Base-by-base conservation (phyloP, 192 early-diverging fungal genomes). In the Entomortierella beljakovae region DNA sequence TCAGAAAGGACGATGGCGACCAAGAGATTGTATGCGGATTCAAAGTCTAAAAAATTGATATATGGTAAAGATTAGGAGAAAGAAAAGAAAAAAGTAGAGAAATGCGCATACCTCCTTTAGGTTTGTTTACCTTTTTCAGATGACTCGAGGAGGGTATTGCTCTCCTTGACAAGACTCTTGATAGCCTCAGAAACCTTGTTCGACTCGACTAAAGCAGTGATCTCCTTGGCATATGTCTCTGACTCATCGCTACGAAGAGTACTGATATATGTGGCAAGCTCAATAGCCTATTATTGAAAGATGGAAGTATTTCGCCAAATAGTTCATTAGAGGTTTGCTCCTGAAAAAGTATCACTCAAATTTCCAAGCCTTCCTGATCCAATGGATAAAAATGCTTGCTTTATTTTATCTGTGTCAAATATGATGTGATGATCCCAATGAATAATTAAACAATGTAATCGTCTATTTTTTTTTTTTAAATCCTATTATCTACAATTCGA, bases 231-330 rank as follows among this genome's bases (percentile, higher is more conserved):
- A 33, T 82, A 72, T 82, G 83, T 52, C 54, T 74, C 64, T 51
- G 87, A 61, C 15, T 74, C 53, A 61, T 82, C 83, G 54, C 84
- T 84, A 8, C 85, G 85, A 49, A 88, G 81, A 29, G 71, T 72
- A 55, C 83, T 82, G 68, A 95, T 85, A 42, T 90, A 89, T 46
- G 84, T 74, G 31, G 92, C 92, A 38, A 95, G 86, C 74, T 95
- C 91, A 29, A 81, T 63, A 54, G 88, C 85, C 90, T 95, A 68
- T 38, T 43, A 18, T n/a, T n/a, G n/a, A n/a, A n/a, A n/a, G n/a
- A n/a, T n/a, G n/a, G n/a, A n/a, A n/a, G n/a, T n/a, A n/a, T n/a
- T n/a, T n/a, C n/a, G n/a, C n/a, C n/a, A n/a, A n/a, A n/a, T n/a
- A n/a, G n/a, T n/a, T n/a, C n/a, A n/a, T n/a, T n/a, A n/a, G n/a